phyloP scores from a whole-genome alignment of 805 yeast species.

The Kuraishia borneana region DNA sequence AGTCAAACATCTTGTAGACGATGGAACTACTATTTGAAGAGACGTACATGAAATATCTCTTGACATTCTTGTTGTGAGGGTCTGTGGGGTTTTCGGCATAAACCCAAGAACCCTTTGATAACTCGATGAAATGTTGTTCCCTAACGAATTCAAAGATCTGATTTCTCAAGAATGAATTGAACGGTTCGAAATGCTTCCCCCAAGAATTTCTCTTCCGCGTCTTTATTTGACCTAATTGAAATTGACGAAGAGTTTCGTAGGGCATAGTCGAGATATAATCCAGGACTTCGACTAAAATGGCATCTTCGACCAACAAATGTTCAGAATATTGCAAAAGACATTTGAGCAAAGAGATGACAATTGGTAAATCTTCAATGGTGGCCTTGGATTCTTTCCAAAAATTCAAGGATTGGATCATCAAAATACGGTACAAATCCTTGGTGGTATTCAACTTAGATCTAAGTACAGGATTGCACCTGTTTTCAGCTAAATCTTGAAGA shows the following conservation, averaged over 20 bases:
- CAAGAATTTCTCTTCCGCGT: conserved; percentile 27
- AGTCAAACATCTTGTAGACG: conserved; percentile 47
- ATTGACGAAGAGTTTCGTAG: conserved; percentile 39
- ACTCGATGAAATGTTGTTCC: conserved; percentile 61
- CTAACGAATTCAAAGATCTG: conserved; percentile 64
- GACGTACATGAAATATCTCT: conserved; percentile 44
- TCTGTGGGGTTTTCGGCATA: conserved; percentile 42
- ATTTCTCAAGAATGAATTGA: conserved; percentile 34
- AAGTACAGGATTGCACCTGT: conserved; percentile 22
- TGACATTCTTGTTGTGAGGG: conserved; percentile 16
- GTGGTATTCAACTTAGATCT: conserved; percentile 32
- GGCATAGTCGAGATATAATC: conserved; percentile 28
- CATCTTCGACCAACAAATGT: conserved; percentile 5
- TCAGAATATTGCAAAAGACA: conserved; percentile 19
- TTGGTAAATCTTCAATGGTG: conserved; percentile 36
- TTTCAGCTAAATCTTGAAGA: conserved; percentile 7
- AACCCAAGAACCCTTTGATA: conserved; percentile 78
- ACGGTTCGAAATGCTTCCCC: conserved; percentile 30
- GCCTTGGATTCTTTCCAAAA: conserved; percentile 61
- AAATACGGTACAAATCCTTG: conserved; percentile 42
- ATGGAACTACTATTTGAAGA: conserved; percentile 58
- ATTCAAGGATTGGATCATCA: conserved; percentile 45
- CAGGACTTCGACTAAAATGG: conserved; percentile 30
- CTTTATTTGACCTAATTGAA: conserved; percentile 37
- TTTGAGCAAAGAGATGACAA: conserved; percentile 33